phyloP scores from a whole-genome alignment of 768 basidiomycete species.

The Boletus barrowsii region DNA sequence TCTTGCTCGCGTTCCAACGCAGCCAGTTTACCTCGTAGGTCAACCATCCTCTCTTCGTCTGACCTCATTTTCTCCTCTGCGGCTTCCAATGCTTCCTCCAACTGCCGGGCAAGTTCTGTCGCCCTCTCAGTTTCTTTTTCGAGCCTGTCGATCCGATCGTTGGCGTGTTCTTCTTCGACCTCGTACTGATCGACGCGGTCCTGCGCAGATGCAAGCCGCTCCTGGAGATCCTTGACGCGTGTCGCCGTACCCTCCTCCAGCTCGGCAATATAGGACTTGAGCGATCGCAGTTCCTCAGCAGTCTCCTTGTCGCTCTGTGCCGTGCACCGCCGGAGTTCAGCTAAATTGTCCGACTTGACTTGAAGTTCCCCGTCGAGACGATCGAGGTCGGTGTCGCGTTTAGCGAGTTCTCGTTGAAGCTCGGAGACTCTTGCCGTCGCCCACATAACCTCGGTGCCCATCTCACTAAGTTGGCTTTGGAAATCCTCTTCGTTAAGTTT shows the following conservation, averaged over 20 bases:
- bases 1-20: conserved; percentile 60
- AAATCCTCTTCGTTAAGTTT: conserved; percentile 40
- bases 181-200: conserved; percentile 45
- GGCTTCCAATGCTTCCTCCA: conserved; percentile 75
- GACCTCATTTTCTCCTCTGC: conserved; percentile 67
- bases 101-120: conserved; percentile 56
- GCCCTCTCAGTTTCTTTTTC: conserved; percentile 52
- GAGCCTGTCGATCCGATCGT: conserved; percentile 48
- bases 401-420: conserved; percentile 46
- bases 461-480: conserved; percentile 31
- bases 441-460: conserved; percentile 29
- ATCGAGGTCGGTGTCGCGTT: conserved; percentile 32
- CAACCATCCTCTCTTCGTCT: conserved; percentile 53
- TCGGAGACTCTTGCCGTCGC: conserved; percentile 35
- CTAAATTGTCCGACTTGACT: conserved; percentile 26
- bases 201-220: conserved; percentile 46
- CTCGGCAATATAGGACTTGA: conserved; percentile 51
- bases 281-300: conserved; percentile 36
- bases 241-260: conserved; percentile 56
- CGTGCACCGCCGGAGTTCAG: conserved; percentile 23
- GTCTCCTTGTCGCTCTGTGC: conserved; percentile 25
- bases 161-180: conserved; percentile 44
- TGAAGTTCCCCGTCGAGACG: conserved; percentile 44
- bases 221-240: conserved; percentile 55
- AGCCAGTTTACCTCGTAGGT: conserved; percentile 49